These are phyloP conservation scores for Kuraishia borneana DNA, from an alignment of 805 yeast species.

Conservation along the genomic window DNA sequence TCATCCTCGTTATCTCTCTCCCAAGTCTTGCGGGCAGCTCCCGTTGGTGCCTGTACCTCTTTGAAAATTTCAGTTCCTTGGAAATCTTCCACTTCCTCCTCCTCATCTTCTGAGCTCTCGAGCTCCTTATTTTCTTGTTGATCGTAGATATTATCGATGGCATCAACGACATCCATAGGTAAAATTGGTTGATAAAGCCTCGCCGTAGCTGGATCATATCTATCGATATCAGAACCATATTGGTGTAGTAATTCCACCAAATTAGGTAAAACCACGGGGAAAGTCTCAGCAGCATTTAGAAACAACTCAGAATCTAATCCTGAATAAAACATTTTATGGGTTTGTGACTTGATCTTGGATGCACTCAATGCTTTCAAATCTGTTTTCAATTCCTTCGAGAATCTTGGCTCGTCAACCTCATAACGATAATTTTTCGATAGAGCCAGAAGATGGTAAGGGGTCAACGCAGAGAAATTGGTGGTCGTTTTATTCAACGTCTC, in stretches of 20 bases:
- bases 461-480: conserved; percentile 42
- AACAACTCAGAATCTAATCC: conserved; percentile 20
- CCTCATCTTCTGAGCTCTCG: conserved; percentile 9
- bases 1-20: conserved; percentile 32
- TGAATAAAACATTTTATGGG: conserved; percentile 10
- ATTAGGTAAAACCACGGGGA: conserved; percentile 62
- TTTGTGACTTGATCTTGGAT: conserved; percentile 3
- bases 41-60: conserved; percentile 34
- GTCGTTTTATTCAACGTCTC: conserved; percentile 48
- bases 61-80: conserved; percentile 38
- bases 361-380: conserved; percentile 23
- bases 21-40: conserved; percentile 41
- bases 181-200: conserved; percentile 58
- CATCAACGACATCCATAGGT: conserved; percentile 61
- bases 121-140: conserved; percentile 12
- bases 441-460: conserved; percentile 60
- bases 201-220: conserved; percentile 41
- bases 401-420: conserved; percentile 68
- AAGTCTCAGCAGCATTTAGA: conserved; percentile 40
- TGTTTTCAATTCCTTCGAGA: conserved; percentile 40
- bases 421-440: conserved; percentile 68
- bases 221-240: conserved; percentile 72
- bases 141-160: conserved; percentile 56
- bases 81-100: conserved; percentile 6
- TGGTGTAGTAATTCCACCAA: conserved; percentile 56